Percentiles rank a stretch among this genome's conserved stretches.
phyloP scores from a whole-genome alignment of 192 early-diverging fungal species.

The Coemansia asiatica region DNA sequence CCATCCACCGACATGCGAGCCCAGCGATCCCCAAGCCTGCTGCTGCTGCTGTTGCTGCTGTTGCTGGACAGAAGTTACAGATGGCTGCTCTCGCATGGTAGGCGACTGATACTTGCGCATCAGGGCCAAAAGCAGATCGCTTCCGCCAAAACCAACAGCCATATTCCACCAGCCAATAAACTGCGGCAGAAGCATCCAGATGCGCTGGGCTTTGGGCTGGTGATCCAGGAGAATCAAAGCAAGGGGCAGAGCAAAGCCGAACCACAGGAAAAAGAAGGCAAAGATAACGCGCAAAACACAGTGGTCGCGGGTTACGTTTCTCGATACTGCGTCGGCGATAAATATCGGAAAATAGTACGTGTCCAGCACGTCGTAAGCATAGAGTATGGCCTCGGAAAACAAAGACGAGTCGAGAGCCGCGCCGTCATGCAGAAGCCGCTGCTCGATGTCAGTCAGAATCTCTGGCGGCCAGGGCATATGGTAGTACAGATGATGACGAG shows the following conservation, averaged over 20 bases:
- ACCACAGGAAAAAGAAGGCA: conserved; percentile 44
- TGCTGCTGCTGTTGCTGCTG: conserved; percentile 3
- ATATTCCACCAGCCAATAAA: conserved; percentile 56
- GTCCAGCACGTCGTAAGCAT: conserved; percentile 55
- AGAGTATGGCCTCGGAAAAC: conserved; percentile 47
- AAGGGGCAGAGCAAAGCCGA: conserved; percentile 51
- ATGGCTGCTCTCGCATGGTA: conserved; percentile 21
- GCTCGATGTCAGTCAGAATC: conserved; percentile 54
- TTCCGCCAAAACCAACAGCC: conserved; percentile 52
- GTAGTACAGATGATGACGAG: conserved; percentile 46
- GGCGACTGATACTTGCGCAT: conserved; percentile 56
- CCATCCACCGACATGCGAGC: conserved; percentile 36
- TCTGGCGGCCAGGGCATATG: conserved; percentile 57
- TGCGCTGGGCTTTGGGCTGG: conserved; percentile 33
- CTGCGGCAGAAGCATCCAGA: conserved; percentile 42
- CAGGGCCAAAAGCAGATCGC: conserved; percentile 41
- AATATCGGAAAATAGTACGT: conserved; percentile 56
- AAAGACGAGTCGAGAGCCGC: conserved; percentile 41
- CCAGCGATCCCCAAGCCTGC: conserved; percentile 7
- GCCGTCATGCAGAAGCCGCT: conserved; percentile 45
- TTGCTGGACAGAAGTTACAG: background rate
- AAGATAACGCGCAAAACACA: conserved; percentile 48
- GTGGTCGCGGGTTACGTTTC: conserved; percentile 54
- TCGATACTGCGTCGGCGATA: conserved; percentile 44
- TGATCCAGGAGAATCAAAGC: conserved; percentile 46